Evolutionary conservation across 345 rosid species (phyloP).

Genomic region (Linum usitatissimum): DNA sequence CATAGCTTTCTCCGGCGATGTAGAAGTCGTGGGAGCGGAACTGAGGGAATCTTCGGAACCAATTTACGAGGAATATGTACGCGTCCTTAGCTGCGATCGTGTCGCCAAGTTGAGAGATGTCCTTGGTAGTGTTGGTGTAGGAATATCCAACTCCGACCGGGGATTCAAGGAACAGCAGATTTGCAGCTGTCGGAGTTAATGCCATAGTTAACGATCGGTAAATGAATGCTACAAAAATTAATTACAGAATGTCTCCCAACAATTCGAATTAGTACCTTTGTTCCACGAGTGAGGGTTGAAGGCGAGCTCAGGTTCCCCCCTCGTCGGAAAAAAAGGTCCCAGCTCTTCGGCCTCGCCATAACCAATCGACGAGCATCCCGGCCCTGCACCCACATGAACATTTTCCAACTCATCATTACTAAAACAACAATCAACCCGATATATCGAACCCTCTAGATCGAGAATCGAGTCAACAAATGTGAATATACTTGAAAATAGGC

Average conservation of each 20-base stretch:
- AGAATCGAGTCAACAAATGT: too few species aligned
- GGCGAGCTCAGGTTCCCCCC: conserved; percentile 32
- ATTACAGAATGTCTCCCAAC: neutral
- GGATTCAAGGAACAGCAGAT: conserved; percentile 52
- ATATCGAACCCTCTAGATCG: too few species aligned
- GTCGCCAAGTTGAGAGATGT: conserved; percentile 47
- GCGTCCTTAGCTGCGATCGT: conserved; percentile 44
- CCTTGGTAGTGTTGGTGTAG: conserved; percentile 37
- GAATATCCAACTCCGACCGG: conserved; percentile 66
- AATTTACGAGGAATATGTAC: conserved; percentile 44
- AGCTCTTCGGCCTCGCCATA: conserved; percentile 70
- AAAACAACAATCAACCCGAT: too few species aligned
- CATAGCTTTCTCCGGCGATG: conserved; percentile 69
- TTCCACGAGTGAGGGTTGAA: conserved; percentile 66
- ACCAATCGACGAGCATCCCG: conserved; percentile 74
- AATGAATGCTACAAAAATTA: neutral
- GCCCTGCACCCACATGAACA: conserved; percentile 29
- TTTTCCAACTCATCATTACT: neutral
- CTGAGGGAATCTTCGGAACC: conserved; percentile 63
- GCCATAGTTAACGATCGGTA: neutral
- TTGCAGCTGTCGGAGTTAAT: conserved; percentile 32
- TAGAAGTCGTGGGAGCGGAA: conserved; percentile 47
- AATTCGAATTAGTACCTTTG: conserved; percentile 25
- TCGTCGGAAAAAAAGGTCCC: conserved; percentile 71
- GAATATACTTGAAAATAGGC: too few species aligned